Percentiles rank a stretch among this genome's conserved stretches.
These are phyloP conservation scores for Alternaria rosae DNA, from an alignment of 2,329 filamentous ascomycete genomes.

Conservation along the genomic window DNA sequence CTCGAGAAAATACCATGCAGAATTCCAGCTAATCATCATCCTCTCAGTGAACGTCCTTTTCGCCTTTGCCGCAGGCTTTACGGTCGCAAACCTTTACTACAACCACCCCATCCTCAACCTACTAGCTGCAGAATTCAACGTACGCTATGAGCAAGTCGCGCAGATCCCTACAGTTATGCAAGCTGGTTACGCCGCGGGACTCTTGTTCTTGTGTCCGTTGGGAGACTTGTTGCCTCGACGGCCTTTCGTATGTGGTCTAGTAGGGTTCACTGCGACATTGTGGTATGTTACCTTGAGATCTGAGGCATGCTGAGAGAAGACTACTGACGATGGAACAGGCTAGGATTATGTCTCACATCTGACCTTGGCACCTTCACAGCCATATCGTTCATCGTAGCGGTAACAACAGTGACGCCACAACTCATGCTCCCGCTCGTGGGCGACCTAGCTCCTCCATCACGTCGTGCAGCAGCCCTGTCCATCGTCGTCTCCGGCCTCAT, in stretches of 20 bases:
- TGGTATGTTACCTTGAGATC: conserved; percentile 58
- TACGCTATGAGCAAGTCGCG: conserved; percentile 72
- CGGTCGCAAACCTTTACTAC: conserved; percentile 83
- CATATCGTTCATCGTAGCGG: conserved; percentile 75
- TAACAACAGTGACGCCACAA: conserved; percentile 79
- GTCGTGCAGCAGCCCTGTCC: conserved; percentile 73
- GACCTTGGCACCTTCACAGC: conserved; percentile 70
- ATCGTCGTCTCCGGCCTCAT: conserved; percentile 79
- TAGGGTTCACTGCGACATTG: conserved; percentile 71
- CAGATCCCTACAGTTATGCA: conserved; percentile 79
- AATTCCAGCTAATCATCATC: background rate
- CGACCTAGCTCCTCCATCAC: conserved; percentile 74
- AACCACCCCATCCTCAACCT: conserved; percentile 81
- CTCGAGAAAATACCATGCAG: background rate
- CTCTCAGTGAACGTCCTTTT: conserved; percentile 70
- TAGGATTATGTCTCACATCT: conserved; percentile 74
- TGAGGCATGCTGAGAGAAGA: background rate
- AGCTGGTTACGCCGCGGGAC: conserved; percentile 76
- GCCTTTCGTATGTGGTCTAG: conserved; percentile 72
- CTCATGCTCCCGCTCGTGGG: conserved; percentile 81
- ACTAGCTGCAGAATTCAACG: conserved; percentile 73
- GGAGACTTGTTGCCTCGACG: conserved; percentile 74
- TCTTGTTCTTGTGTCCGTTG: conserved; percentile 77
- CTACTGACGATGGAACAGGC: conserved; percentile 27
- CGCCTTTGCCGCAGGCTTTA: conserved; percentile 72